Base-by-base conservation (phyloP, 768 basidiomycete species). In the Neoboletus magnificus region DNA sequence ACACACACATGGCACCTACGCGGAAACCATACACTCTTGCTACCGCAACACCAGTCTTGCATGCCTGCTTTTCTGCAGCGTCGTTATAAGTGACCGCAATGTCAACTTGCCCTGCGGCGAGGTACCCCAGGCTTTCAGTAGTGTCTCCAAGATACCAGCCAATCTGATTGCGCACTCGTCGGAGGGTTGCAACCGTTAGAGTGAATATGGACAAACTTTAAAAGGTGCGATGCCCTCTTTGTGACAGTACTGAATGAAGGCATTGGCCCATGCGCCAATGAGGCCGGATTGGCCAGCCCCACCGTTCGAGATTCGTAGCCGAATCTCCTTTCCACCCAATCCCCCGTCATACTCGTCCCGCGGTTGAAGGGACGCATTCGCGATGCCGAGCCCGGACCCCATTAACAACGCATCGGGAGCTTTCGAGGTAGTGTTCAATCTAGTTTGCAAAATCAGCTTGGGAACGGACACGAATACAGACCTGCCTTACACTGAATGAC, bases 81-180 rank as follows among this genome's bases (percentile, higher is more conserved):
- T 71, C 70, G 43, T 81, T 80, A 50, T 83, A 82, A 3, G 81
- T 82, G 30, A 83, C 71, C 0, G 79, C 80, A 27, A 82, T 57
- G 58, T 82, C 81, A 4, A 80, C 76, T 3, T 66, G 62, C 15
- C 77, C 78, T 4, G 70, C 66, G 0, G 72, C 71, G 15, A 83
- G 68, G 44, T 71, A 73, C 0, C 66, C 67, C 1, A 83, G 67
- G 54, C 78, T 80, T 50, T 82, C 72, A 0, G 81, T 83, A 7
- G 81, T 82, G 59, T 83, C 82, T 6, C 80, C 80, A 25, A 82
- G 68, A 62, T 79, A 79, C 82, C 82, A 83, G 10, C 71, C 82
- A 23, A 83, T 74, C 82, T 83, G 51, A 13, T 42, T 20, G 12
- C 16, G 32, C 35, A 20, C 20, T 36, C 23, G 36, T 49, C 39